Evolutionary conservation across 2,329 filamentous ascomycete genomes (phyloP), one percentile per base, ranked within the genome.

Genomic region (Botrytis medusae): DNA sequence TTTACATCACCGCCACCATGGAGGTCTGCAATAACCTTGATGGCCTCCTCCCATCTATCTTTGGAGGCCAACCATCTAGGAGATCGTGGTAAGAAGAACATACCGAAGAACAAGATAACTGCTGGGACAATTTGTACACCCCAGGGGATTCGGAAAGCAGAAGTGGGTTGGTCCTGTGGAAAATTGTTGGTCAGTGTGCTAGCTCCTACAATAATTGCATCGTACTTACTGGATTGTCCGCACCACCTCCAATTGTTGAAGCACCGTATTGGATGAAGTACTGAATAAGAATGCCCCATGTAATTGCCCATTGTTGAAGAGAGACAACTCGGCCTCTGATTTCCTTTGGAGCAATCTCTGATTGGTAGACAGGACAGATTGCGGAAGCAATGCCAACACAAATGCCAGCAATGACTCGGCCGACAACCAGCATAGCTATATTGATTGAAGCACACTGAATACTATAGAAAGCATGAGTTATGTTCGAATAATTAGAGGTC

Each of bases 361-460:
- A 86, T 42, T 92, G 87, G 79, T 92, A 92, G 25, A 92, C 89
- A 8, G 90, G 89, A 3, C 91, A 89, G 77, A 91, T 89, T 0
- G 89, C 87, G 48, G 88, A 90, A 72, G 87, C 89, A 79, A 94
- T 93, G 74, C 92, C 93, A 72, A 94, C 91, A 73, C 90, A 90
- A 76, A 94, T 79, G 60, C 92, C 92, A 75, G 92, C 91, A 81
- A 94, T 88, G 75, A 91, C 83, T 75, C 93, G 89, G 4, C 92
- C 92, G 4, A 87, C 87, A 74, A 92, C 89, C 29, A 95, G 86
- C 90, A 94, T 93, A 42, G 84, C 86, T 72, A 92, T 88, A 80
- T 90, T 87, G 75, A 90, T 86, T 5, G 89, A 83, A n/a, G 88
- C 86, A 71, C 85, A 87, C 74, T 87, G 84, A 74, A 92, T 87